Percentiles rank a stretch among this genome's conserved stretches.
Evolutionary conservation across 192 early-diverging fungal genomes (phyloP).

Genomic region (Martensiomyces pterosporus): DNA sequence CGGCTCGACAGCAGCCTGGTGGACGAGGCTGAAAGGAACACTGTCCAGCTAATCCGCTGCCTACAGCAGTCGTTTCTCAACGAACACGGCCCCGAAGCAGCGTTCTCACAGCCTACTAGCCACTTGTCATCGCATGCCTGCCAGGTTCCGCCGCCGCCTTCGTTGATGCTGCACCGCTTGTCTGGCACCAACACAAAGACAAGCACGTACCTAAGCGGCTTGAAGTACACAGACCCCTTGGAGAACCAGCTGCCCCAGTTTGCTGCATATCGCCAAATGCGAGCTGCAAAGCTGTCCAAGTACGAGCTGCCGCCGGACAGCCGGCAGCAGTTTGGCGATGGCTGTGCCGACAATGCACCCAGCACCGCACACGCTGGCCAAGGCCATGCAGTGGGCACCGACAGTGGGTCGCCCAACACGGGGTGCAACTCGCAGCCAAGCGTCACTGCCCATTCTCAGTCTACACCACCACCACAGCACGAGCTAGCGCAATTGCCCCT

Average conservation of each 20-base stretch:
- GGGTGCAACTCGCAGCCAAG: background rate
- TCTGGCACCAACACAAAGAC: constrained; percentile 11
- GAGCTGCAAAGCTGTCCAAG: constrained; percentile 22
- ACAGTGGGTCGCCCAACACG: too few relatives aligned
- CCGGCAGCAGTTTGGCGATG: too few relatives aligned
- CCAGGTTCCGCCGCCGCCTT: constrained; percentile 11
- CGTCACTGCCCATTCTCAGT: too few relatives aligned
- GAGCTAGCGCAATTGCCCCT: too few relatives aligned
- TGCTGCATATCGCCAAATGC: constrained; percentile 35
- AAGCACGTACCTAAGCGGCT: constrained; percentile 6
- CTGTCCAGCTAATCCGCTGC: constrained; percentile 18
- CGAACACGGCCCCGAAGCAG: too few relatives aligned
- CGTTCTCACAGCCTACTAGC: too few relatives aligned
- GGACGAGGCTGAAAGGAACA: constrained; percentile 28
- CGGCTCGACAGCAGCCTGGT: too few relatives aligned
- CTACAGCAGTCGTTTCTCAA: constrained; percentile 11
- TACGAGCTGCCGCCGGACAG: constrained; percentile 15
- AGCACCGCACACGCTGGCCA: too few relatives aligned
- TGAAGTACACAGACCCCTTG: constrained; percentile 19
- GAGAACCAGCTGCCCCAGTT: constrained; percentile 27
- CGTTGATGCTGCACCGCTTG: constrained; percentile 11
- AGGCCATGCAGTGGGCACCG: too few relatives aligned
- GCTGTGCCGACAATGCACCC: too few relatives aligned
- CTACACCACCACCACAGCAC: too few relatives aligned
- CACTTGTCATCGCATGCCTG: constrained; percentile 5